Percentiles rank a stretch among this genome's conserved stretches.
These are phyloP conservation scores for Phytophthora melonis DNA, from an alignment of 352 stramenopile species.

Conservation along the genomic window DNA sequence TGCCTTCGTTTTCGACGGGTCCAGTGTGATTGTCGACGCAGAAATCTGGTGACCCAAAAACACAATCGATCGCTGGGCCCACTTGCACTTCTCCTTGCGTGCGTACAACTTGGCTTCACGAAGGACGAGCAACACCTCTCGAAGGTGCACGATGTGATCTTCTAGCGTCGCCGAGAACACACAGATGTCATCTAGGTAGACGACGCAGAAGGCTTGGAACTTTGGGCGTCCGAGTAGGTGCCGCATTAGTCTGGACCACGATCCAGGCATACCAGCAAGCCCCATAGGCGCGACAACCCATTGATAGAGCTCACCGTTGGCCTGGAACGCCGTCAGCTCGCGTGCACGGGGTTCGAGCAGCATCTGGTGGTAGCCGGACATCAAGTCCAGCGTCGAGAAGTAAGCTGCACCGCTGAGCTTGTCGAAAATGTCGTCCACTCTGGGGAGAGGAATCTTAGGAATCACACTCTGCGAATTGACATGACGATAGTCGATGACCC, in stretches of 20 bases:
- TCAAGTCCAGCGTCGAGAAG: slow-evolving; percentile 30
- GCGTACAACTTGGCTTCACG: background rate
- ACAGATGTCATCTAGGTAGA: background rate
- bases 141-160: background rate
- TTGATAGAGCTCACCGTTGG: slow-evolving; percentile 42
- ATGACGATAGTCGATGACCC: slow-evolving; percentile 14
- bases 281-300: slow-evolving; percentile 48
- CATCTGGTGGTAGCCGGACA: slow-evolving; percentile 45
- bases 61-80: background rate
- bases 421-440: slow-evolving; percentile 17
- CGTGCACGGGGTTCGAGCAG: slow-evolving; percentile 6
- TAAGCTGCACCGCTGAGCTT: slow-evolving; percentile 2
- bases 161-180: background rate
- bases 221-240: background rate
- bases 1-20: background rate
- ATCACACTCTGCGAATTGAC: slow-evolving; percentile 9
- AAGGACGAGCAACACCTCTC: background rate
- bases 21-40: background rate
- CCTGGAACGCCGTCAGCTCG: slow-evolving; percentile 40
- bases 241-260: background rate
- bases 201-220: background rate
- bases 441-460: slow-evolving; percentile 12
- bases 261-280: background rate
- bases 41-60: background rate
- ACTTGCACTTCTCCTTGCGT: background rate